Evolutionary conservation across 2,329 filamentous ascomycete species (phyloP), one percentile per base, ranked within the genome.

Genomic region (Ophiostoma triangulosporum): DNA sequence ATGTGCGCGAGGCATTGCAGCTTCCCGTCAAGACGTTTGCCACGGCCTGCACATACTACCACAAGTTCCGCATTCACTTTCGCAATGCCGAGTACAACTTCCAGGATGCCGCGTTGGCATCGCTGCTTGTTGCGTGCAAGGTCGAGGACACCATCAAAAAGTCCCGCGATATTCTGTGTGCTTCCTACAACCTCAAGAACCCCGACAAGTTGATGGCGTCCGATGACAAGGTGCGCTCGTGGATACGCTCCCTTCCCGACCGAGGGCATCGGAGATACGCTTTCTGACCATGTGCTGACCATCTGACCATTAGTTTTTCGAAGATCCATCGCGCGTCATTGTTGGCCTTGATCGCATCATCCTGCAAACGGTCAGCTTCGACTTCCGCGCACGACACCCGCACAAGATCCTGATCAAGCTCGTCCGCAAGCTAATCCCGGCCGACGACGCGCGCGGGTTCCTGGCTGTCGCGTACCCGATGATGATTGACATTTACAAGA

Each of bases 131-230:
- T 3, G 90, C 90, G 2, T 97, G 91, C 74, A 98, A 98, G 71
- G 89, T 94, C 46, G 93, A 98, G 68, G 93, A 98, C 67, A 98
- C 93, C 0, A 78, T 96, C 60, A 98, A 98, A 70, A 97, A 97
- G 72, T 95, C 88, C 3, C 82, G 80, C 55, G 93, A 98, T 58
- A 94, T 98, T 57, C 74, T 97, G 15, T 94, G 88, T 55, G 89
- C 90, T 1, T 84, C 88, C 24, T 88, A 91, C 69, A 96, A 95
- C 64, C 71, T 95, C 35, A 93, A 89, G 68, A 78, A 69, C 64
- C 78, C 62, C 60, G 83, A 69, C 66, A 86, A 67, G 76, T 88
- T 68, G 68, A 85, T 66, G 35, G 84, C 84, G 17, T 79, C 86
- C 3, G 91, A 97, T 66, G 89, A 96, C 67, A 83, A 84, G 65